Evolutionary conservation across 2,329 filamentous ascomycete species (phyloP).

Genomic region (Harringtonia lauricola): DNA sequence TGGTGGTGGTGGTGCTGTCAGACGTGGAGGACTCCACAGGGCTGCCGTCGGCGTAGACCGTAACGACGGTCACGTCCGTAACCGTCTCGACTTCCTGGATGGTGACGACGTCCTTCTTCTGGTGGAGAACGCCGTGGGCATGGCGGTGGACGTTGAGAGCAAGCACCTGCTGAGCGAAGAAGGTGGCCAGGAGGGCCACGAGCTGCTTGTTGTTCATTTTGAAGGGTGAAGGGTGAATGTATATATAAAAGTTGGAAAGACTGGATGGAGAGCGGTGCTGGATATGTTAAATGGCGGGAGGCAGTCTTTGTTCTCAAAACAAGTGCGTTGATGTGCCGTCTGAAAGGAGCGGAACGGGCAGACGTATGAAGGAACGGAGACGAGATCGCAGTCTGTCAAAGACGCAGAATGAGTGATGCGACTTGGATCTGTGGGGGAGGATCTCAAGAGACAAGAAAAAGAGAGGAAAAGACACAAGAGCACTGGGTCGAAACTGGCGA

Average conservation of each 20-base stretch:
- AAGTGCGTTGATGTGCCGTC: neutral
- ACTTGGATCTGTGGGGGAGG: constrained; percentile 15
- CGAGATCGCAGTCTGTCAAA: constrained; percentile 37
- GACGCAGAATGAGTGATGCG: constrained; percentile 33
- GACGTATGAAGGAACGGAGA: constrained; percentile 4
- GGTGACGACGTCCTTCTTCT: constrained; percentile 20
- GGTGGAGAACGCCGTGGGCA: constrained; percentile 23
- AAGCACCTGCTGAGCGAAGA: constrained; percentile 30
- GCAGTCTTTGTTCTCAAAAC: neutral
- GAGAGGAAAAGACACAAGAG: neutral
- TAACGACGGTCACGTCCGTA: constrained; percentile 31
- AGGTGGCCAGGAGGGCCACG: constrained; percentile 29
- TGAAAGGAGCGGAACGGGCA: neutral
- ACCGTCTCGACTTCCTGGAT: constrained; percentile 21
- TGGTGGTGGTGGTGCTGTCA: constrained; percentile 6
- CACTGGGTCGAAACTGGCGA: constrained; percentile 10
- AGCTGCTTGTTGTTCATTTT: constrained; percentile 14
- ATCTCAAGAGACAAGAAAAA: constrained; percentile 1
- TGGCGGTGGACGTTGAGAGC: constrained; percentile 32
- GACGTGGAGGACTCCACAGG: constrained; percentile 5
- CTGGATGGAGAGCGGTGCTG: constrained; percentile 11
- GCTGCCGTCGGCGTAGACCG: constrained; percentile 22
- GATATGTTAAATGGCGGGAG: neutral
- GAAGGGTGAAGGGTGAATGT: neutral
- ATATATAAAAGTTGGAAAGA: neutral